Conservation (phyloP, 2,329 filamentous ascomycete genomes). For the Neopestalotiopsis rosae region DNA sequence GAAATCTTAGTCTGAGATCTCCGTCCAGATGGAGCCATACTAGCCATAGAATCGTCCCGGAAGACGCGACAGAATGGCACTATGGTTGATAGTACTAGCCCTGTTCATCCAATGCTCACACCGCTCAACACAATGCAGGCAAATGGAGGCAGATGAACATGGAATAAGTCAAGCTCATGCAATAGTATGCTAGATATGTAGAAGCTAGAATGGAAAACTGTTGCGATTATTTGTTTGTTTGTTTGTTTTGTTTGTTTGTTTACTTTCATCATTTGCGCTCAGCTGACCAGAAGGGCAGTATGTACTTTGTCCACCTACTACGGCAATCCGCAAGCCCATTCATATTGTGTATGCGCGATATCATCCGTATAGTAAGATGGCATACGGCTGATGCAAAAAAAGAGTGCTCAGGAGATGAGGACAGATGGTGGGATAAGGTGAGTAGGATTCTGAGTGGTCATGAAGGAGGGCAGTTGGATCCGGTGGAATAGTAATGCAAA, state of each 20-base stretch:
- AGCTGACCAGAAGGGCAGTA: too few species aligned
- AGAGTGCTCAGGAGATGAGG: not conserved
- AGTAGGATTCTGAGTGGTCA: not conserved
- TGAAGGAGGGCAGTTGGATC: not conserved
- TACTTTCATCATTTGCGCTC: too few species aligned
- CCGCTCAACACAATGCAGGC: slow-evolving; percentile 3
- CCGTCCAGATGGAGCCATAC: not conserved
- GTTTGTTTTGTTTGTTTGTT: too few species aligned
- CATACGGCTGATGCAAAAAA: not conserved
- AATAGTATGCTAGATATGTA: not conserved
- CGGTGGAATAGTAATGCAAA: not conserved
- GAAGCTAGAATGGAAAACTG: slow-evolving; percentile 2
- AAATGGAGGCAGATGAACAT: slow-evolving; percentile 10
- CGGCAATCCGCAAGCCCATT: too few species aligned
- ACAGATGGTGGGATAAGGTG: not conserved
- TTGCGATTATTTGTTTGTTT: not conserved
- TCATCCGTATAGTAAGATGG: not conserved
- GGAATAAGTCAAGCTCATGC: not conserved
- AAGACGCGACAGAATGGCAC: not conserved
- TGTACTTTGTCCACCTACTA: too few species aligned
- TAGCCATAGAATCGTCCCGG: not conserved
- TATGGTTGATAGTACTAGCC: not conserved
- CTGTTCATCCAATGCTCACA: not conserved
- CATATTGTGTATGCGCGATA: not conserved
- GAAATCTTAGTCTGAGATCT: slow-evolving; percentile 1